Base-by-base conservation (phyloP, 805 yeast genomes). In the Cyberlindnera xylosilytica region DNA sequence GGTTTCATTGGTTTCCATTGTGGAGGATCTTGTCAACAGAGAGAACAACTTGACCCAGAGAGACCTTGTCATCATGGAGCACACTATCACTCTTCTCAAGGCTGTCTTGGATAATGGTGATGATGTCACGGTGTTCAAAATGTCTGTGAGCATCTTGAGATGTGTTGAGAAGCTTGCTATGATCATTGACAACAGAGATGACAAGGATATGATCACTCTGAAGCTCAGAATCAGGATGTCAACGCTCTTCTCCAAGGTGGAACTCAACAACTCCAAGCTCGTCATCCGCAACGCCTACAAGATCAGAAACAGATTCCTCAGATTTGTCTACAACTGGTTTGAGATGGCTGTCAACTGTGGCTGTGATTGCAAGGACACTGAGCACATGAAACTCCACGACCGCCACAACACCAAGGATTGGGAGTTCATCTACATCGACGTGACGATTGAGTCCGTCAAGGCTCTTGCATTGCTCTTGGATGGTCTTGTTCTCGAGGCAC, bases 361-460 rank as follows among this genome's bases (percentile, higher is more conserved):
- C 19, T 63, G 58, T 34, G 65, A 38, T 11, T 41, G 43, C 32
- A 36, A 39, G 26, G 42, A 39, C 15, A 16, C 20, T 16, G 44
- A 40, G 5, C 45, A 39, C n/a, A 24, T 22, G 5, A 33, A 32
- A 20, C 11, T n/a, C 6, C 41, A 40, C 19, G 40, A 41, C 12
- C 22, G 17, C 6, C 40, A 34, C 33, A 18, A 6, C 4, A 29
- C 44, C 7, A 46, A 71, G 15, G 83, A 78, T 38, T 46, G 68
- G 32, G 76, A 72, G 20, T 73, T 69, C 46, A 57, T 78, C 26
- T 70, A 71, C 41, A 61, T 79, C 36, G 87, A 81, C 57, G 68
- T 81, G n/a, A 79, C 84, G 0, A 69, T 74, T 7, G 90, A 83
- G 54, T 70, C 83, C 34, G 76, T 86, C 0, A 72, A 71, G 48